These are phyloP conservation scores for Iberis pinnata DNA, from an alignment of 345 rosid species.

Conservation along the genomic window DNA sequence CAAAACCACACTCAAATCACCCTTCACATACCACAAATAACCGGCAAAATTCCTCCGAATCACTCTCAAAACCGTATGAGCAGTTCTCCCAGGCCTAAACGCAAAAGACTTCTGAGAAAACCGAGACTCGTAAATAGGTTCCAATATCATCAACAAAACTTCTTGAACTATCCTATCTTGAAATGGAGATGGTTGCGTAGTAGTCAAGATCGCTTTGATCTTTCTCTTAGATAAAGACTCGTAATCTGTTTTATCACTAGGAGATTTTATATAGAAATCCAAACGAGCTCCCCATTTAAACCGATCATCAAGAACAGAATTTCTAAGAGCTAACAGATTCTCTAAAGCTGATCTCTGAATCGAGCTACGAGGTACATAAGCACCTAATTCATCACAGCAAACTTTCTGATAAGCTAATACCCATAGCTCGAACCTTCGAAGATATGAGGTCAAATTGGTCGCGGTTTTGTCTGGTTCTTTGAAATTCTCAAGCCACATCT, in stretches of 20 bases:
- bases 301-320: conserved; percentile 89
- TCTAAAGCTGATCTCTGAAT: conserved; percentile 70
- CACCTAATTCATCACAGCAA: conserved; percentile 73
- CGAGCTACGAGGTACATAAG: conserved; percentile 79
- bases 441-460: conserved; percentile 53
- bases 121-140: conserved; percentile 73
- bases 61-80: conserved; percentile 84
- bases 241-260: conserved; percentile 77
- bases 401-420: conserved; percentile 92
- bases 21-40: conserved; percentile 82
- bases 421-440: conserved; percentile 86
- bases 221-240: conserved; percentile 85
- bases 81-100: conserved; percentile 85
- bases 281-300: conserved; percentile 96
- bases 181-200: conserved; percentile 84
- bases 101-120: conserved; percentile 68
- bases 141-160: conserved; percentile 72
- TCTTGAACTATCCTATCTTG: conserved; percentile 92
- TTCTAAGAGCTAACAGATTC: conserved; percentile 71
- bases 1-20: conserved; percentile 63
- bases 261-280: conserved; percentile 79
- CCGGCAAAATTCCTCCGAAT: conserved; percentile 86
- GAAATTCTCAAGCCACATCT: conserved; percentile 80
- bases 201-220: conserved; percentile 79
- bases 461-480: conserved; percentile 45